A percentile compares a stretch with the other conserved stretches of the same genome.
phyloP scores from a whole-genome alignment of 1,139 yeast genomes.

The Taphrina pruni region DNA sequence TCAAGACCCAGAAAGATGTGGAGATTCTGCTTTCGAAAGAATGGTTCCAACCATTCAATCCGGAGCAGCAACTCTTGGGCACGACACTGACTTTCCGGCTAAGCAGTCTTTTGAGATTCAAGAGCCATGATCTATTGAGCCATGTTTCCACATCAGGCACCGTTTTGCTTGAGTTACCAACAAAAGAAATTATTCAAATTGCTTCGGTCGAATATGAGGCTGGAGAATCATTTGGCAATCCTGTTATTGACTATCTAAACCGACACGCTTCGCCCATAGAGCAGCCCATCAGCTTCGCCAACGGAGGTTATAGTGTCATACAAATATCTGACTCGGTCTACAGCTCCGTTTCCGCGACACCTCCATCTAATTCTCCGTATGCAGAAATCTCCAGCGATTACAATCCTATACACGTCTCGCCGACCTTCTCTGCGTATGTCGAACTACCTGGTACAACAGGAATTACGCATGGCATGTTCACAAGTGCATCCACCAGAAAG shows the following conservation, averaged over 20 bases:
- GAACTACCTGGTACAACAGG: constrained; percentile 80
- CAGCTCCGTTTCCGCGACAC: constrained; percentile 59
- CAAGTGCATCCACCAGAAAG: constrained; percentile 92
- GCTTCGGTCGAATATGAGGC: constrained; percentile 90
- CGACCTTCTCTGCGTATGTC: constrained; percentile 92
- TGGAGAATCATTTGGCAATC: constrained; percentile 93
- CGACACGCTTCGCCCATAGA: constrained; percentile 94
- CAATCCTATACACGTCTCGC: constrained; percentile 97
- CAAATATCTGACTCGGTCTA: constrained; percentile 74
- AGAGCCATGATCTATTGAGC: constrained; percentile 74
- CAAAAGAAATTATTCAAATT: constrained; percentile 86
- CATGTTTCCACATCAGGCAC: constrained; percentile 85
- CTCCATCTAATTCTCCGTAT: constrained; percentile 89
- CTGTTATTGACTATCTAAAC: constrained; percentile 88
- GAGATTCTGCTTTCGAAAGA: constrained; percentile 94
- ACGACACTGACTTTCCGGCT: constrained; percentile 88
- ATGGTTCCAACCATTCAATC: constrained; percentile 87
- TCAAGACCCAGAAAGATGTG: constrained; percentile 81
- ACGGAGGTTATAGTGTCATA: constrained; percentile 54
- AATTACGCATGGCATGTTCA: constrained; percentile 98
- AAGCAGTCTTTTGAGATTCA: constrained; percentile 81
- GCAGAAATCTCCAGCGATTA: constrained; percentile 97
- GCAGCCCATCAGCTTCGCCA: constrained; percentile 89
- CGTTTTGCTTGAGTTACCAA: constrained; percentile 85
- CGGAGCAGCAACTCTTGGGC: constrained; percentile 71